phyloP scores from a whole-genome alignment of 805 yeast species.

The Zygotorulaspora danielsina region DNA sequence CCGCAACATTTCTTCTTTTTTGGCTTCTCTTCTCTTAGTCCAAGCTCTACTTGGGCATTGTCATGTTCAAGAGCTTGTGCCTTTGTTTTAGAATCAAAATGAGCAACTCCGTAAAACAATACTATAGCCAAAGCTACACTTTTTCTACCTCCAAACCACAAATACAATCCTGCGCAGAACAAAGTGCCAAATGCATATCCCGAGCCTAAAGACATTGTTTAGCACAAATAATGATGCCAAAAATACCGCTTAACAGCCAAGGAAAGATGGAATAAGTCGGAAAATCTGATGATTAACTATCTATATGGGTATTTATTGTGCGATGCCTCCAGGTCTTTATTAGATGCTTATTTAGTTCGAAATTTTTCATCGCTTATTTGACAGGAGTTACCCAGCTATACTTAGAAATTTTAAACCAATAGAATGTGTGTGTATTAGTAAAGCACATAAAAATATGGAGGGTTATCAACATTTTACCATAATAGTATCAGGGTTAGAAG shows the following conservation, averaged over 20 bases:
- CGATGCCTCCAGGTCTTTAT: not conserved
- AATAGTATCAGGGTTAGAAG: slow-evolving; percentile 22
- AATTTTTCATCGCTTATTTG: slow-evolving; percentile 8
- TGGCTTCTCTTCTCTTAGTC: not conserved
- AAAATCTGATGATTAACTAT: too few species aligned
- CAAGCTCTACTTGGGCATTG: not conserved
- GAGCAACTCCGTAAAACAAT: slow-evolving; percentile 26
- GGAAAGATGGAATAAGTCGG: too few species aligned
- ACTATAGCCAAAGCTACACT: slow-evolving; percentile 33
- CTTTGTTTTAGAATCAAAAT: slow-evolving; percentile 14
- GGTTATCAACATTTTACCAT: slow-evolving; percentile 21
- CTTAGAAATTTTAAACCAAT: too few species aligned
- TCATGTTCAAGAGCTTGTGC: slow-evolving; percentile 6
- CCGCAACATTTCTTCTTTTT: slow-evolving; percentile 28
- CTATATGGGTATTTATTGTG: too few species aligned
- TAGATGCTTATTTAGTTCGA: slow-evolving; percentile 6
- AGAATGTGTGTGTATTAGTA: too few species aligned
- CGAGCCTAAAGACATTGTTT: slow-evolving; percentile 6
- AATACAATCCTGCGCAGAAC: slow-evolving; percentile 13
- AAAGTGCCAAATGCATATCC: slow-evolving; percentile 4
- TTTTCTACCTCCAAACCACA: slow-evolving; percentile 37
- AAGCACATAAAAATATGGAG: too few species aligned
- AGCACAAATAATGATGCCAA: not conserved
- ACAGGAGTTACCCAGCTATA: too few species aligned
- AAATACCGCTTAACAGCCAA: too few species aligned